Evolutionary conservation across 768 basidiomycete genomes (phyloP).

Genomic region (Suillus occidentalis): DNA sequence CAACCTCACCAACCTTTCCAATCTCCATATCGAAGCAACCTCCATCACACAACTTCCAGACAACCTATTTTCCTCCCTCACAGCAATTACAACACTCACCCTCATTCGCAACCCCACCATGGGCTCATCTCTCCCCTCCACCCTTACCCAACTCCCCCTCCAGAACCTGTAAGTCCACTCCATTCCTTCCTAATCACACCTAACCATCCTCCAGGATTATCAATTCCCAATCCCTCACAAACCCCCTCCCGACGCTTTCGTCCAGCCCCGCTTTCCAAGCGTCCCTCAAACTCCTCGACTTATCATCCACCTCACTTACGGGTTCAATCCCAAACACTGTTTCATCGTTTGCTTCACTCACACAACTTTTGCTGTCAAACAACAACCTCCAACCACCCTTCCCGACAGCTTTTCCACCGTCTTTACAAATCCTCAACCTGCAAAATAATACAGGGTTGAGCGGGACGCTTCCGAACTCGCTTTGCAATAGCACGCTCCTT

Average conservation of each 20-base stretch:
- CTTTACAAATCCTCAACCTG: conserved; percentile 35
- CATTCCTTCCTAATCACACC: neutral
- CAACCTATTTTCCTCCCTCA: conserved; percentile 34
- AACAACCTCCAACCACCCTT: conserved; percentile 38
- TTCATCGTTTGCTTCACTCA: conserved; percentile 34
- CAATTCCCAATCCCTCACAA: conserved; percentile 36
- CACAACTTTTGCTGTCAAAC: conserved; percentile 38
- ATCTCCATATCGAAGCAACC: conserved; percentile 43
- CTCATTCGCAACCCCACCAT: conserved; percentile 43
- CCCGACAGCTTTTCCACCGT: conserved; percentile 34
- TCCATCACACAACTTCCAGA: conserved; percentile 37
- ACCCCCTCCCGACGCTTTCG: conserved; percentile 32
- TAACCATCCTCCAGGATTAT: conserved; percentile 30
- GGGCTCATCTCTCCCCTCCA: conserved; percentile 38
- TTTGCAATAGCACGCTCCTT: conserved; percentile 28
- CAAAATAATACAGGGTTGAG: conserved; percentile 38
- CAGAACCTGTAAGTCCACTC: conserved; percentile 37
- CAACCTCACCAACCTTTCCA: conserved; percentile 37
- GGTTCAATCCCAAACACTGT: conserved; percentile 36
- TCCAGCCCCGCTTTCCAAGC: conserved; percentile 32
- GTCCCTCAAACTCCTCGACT: conserved; percentile 38
- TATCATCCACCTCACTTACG: conserved; percentile 40
- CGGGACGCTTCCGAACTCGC: conserved; percentile 29
- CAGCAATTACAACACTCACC: conserved; percentile 34
- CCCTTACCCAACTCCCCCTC: conserved; percentile 32